A percentile compares a stretch with the other conserved stretches of the same genome.
Conservation (phyloP, 2,329 filamentous ascomycete genomes). For the Alternaria brassicicola region DNA sequence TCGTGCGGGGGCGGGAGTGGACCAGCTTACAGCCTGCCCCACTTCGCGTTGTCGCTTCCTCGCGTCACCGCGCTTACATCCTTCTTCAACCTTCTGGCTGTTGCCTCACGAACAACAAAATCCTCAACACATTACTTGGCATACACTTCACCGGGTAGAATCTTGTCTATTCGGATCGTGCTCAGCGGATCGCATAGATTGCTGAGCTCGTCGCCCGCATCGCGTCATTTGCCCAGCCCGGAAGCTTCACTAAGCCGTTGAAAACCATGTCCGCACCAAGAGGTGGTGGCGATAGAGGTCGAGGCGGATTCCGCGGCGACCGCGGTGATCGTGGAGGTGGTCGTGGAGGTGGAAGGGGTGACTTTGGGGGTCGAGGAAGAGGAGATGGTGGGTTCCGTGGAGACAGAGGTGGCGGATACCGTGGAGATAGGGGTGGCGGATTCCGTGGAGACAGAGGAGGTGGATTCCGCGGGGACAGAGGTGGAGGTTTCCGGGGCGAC, state of each 20-base stretch:
- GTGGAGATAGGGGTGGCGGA: not conserved
- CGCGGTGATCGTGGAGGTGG: slow-evolving; percentile 5
- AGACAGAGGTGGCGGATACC: not conserved
- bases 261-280: slow-evolving; percentile 6
- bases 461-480: not conserved
- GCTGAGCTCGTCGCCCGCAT: not conserved
- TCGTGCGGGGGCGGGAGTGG: not conserved
- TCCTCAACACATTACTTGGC: not conserved
- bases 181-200: not conserved
- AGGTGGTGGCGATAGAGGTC: slow-evolving; percentile 11
- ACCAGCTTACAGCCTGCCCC: not conserved
- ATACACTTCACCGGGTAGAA: not conserved
- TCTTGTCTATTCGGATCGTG: too few relatives aligned
- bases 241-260: slow-evolving; percentile 11
- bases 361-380: not conserved
- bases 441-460: not conserved
- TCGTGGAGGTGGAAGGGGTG: not conserved
- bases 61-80: not conserved
- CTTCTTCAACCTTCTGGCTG: slow-evolving; percentile 1
- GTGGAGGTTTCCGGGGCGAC: not conserved
- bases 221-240: not conserved
- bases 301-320: not conserved
- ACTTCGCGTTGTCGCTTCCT: slow-evolving; percentile 4
- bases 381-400: not conserved
- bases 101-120: not conserved